Evolutionary conservation across 2,329 filamentous ascomycete genomes (phyloP), one percentile per base, ranked within the genome.

Genomic region (Microcyclosporella mali): DNA sequence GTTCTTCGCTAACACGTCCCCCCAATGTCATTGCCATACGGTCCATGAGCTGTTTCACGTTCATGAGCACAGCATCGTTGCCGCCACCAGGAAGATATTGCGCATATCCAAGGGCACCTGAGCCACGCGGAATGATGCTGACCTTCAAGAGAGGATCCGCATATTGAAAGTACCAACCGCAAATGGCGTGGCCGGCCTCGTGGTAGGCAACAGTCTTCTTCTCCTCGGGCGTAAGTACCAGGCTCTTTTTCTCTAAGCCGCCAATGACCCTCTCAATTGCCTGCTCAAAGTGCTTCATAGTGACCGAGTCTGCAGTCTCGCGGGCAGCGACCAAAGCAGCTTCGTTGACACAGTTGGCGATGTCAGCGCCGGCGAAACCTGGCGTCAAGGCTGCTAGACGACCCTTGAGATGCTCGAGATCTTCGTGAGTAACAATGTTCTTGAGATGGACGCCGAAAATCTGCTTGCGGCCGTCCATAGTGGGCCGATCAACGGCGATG

Each of bases 11-110:
- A 17, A 98, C 85, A 53, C 92, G 88, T 1, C 92, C 92, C 56
- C 89, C 92, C 42, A 98, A 82, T 2, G 90, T 95, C 92, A 98
- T 98, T 52, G 92, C 92, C 92, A 98, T 98, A 56, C 92, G 88
- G 66, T 98, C 92, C 87, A 97, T 95, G 32, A 98, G 75, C 69
- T 98, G 92, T 63, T 89, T 83, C 51, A 87, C 83, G 61, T 84
- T 95, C 89, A 98, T 92, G 51, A 98, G 78, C 66, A 97, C 97
- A 7, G 87, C 88, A 62, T 98, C 92, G 43, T 82, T 82, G 62
- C 97, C 92, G 46, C 84, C 82, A 16, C 83, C 77, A 1, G 92
- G 92, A n/a, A 98, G 77, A 65, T 97, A 97, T 67, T 98, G 92
- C 1, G 92, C 92, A 63, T 98, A 98, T 7, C 92, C 92, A 12